A percentile compares a stretch with the other conserved stretches of the same genome.
Evolutionary conservation across 2,329 filamentous ascomycete genomes (phyloP).

Genomic region (Aspergillus phoenicis): DNA sequence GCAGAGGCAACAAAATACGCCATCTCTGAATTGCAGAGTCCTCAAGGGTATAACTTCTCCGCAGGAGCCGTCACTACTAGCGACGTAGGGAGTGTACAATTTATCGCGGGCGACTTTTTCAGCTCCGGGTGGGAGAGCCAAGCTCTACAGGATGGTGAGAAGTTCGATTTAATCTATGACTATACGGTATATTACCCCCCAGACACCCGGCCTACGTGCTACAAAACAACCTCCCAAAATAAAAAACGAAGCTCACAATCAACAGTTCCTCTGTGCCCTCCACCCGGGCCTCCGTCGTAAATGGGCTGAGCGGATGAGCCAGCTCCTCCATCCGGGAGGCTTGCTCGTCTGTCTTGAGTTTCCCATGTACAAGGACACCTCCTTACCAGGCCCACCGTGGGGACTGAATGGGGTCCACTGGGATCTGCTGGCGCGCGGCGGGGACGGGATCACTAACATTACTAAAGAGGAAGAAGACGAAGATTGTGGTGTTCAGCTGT

Average conservation of each 20-base stretch:
- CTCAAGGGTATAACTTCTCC: slow-evolving; percentile 24
- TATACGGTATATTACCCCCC: slow-evolving; percentile 38
- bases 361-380: slow-evolving; percentile 42
- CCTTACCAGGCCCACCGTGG: slow-evolving; percentile 43
- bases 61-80: background rate
- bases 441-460: slow-evolving; percentile 25
- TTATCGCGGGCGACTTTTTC: slow-evolving; percentile 58
- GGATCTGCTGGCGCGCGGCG: slow-evolving; percentile 35
- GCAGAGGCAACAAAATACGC: slow-evolving; percentile 27
- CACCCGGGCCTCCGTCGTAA: slow-evolving; percentile 55
- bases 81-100: slow-evolving; percentile 42
- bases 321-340: slow-evolving; percentile 1
- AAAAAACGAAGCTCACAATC: background rate
- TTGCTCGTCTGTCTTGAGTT: slow-evolving; percentile 55
- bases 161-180: slow-evolving; percentile 25
- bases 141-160: background rate
- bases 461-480: background rate
- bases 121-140: slow-evolving; percentile 6
- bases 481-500: no score
- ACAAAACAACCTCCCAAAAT: no score
- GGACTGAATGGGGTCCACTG: slow-evolving; percentile 40
- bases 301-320: slow-evolving; percentile 57
- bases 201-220: no score
- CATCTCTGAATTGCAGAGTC: slow-evolving; percentile 16
- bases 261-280: slow-evolving; percentile 64